These are phyloP conservation scores for Verticillium klebahnii DNA, from an alignment of 2,329 filamentous ascomycete species.

Conservation along the genomic window DNA sequence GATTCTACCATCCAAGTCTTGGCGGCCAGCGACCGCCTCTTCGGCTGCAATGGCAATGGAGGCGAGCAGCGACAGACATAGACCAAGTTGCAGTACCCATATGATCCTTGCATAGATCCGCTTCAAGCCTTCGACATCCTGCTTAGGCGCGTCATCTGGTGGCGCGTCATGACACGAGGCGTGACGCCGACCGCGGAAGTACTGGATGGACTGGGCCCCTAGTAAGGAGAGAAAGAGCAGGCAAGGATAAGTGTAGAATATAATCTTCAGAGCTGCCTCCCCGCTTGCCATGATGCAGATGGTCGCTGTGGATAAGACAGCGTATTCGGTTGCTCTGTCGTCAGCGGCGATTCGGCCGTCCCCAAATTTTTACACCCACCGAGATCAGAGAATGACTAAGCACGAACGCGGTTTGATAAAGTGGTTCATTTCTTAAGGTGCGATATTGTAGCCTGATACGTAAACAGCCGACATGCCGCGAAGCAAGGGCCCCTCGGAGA, in stretches of 20 bases:
- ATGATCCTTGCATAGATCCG: conserved; percentile 27
- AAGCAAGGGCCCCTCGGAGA: too few species aligned
- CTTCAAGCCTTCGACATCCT: conserved; percentile 19
- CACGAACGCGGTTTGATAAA: too few species aligned
- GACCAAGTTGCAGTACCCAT: conserved; percentile 27
- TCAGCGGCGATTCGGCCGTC: too few species aligned
- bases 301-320: too few species aligned
- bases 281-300: conserved; percentile 23
- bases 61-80: conserved; percentile 26
- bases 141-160: conserved; percentile 20
- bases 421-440: too few species aligned
- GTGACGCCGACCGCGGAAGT: conserved; percentile 26
- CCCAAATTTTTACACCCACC: too few species aligned
- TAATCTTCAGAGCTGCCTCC: conserved; percentile 29
- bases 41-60: conserved; percentile 26
- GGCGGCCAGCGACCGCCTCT: conserved; percentile 24
- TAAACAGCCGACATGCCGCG: too few species aligned
- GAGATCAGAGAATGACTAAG: too few species aligned
- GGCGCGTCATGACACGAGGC: conserved; percentile 18
- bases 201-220: conserved; percentile 29
- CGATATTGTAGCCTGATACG: too few species aligned
- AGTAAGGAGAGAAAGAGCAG: conserved; percentile 30
- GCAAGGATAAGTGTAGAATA: conserved; percentile 36
- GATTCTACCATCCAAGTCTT: conserved; percentile 17
- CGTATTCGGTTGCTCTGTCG: too few species aligned